These are phyloP conservation scores for Dimocarpus longan DNA, from an alignment of 345 rosid genomes.

Conservation along the genomic window DNA sequence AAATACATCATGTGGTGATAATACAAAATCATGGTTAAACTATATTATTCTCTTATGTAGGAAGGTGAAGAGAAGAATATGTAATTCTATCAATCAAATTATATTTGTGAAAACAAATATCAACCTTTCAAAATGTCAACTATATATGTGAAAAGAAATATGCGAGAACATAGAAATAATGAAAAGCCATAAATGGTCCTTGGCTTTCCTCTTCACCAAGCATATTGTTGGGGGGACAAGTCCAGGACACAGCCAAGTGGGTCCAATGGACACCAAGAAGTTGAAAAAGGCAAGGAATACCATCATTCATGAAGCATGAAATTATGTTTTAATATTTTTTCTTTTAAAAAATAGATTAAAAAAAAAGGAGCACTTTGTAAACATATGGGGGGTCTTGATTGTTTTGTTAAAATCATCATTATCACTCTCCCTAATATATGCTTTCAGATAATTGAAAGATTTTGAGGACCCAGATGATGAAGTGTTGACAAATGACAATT, in stretches of 20 bases:
- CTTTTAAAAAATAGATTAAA: background rate
- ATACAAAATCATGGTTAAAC: no score
- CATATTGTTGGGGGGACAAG: background rate
- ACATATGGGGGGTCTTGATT: slow-evolving; percentile 26
- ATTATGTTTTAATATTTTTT: background rate
- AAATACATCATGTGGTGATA: no score
- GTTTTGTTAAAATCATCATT: slow-evolving; percentile 21
- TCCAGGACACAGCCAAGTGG: slow-evolving; percentile 1
- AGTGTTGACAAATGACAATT: slow-evolving; percentile 22
- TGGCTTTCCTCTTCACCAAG: background rate
- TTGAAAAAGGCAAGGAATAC: slow-evolving; percentile 28
- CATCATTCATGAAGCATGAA: slow-evolving; percentile 29
- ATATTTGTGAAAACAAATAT: no score
- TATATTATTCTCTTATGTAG: no score
- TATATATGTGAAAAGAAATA: no score
- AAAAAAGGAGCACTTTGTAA: slow-evolving; percentile 19
- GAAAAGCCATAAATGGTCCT: background rate
- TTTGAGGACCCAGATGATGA: slow-evolving; percentile 17
- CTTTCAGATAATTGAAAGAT: background rate
- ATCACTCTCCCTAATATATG: background rate
- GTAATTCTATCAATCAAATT: no score
- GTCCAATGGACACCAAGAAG: slow-evolving; percentile 2
- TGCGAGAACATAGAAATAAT: background rate
- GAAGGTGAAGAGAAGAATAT: no score
- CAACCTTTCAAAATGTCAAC: no score